These are phyloP conservation scores for Colletotrichum sp. DNA, from an alignment of 2,329 filamentous ascomycete genomes.

Conservation along the genomic window DNA sequence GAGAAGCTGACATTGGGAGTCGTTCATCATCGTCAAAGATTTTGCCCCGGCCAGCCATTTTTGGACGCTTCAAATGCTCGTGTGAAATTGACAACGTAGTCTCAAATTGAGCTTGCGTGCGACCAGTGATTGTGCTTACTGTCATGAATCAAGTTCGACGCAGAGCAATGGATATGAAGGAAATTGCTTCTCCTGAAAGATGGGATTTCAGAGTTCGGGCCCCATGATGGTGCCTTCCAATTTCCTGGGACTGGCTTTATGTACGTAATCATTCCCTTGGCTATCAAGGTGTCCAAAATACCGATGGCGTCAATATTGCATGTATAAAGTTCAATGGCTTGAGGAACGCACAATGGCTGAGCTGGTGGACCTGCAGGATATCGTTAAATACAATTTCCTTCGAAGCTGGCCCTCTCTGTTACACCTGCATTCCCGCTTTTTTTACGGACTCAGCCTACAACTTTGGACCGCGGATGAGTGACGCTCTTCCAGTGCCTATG, in stretches of 20 bases:
- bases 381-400: background rate
- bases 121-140: background rate
- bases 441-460: background rate
- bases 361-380: background rate
- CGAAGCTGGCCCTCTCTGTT: background rate
- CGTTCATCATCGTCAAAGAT: background rate
- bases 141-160: background rate
- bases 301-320: background rate
- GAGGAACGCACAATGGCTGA: background rate
- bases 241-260: background rate
- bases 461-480: background rate
- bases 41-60: background rate
- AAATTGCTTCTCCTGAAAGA: background rate
- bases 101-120: background rate
- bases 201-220: background rate
- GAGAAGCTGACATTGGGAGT: background rate
- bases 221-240: background rate
- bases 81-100: background rate
- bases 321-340: background rate
- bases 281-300: background rate
- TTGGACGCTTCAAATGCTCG: background rate
- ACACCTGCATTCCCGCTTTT: background rate
- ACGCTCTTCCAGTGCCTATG: background rate
- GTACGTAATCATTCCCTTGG: background rate
- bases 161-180: background rate